Evolutionary conservation across 306 rosid genomes (phyloP).

Genomic region (Trifolium repens): DNA sequence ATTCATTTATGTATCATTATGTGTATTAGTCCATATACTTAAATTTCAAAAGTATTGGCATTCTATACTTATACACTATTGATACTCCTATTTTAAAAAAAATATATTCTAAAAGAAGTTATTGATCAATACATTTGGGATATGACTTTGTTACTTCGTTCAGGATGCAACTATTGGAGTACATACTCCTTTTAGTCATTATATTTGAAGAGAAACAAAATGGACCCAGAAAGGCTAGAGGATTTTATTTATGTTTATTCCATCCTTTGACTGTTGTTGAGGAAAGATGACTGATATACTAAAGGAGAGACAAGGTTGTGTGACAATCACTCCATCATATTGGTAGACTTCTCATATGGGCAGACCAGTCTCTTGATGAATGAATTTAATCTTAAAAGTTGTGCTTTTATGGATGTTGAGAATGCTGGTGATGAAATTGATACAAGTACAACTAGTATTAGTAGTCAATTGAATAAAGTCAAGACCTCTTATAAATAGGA

Average conservation of each 20-base stretch:
- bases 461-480: constrained; percentile 1
- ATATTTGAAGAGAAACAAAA: background rate
- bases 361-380: background rate
- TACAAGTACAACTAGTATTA: background rate
- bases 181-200: constrained; percentile 3
- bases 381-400: background rate
- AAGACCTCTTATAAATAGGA: background rate
- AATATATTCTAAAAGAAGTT: background rate
- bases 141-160: background rate
- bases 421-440: constrained; percentile 16
- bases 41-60: background rate
- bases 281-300: background rate
- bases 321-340: background rate
- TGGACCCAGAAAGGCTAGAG: background rate
- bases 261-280: constrained; percentile 1
- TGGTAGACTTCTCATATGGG: constrained; percentile 15
- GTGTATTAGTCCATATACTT: background rate
- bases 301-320: background rate
- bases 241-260: constrained; percentile 3
- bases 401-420: background rate
- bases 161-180: background rate
- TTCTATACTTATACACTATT: background rate
- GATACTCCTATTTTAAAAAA: background rate
- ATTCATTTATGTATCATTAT: constrained; percentile 28
- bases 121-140: background rate